phyloP scores from a whole-genome alignment of 2,329 filamentous ascomycete species.

The Sclerotinia borealis region DNA sequence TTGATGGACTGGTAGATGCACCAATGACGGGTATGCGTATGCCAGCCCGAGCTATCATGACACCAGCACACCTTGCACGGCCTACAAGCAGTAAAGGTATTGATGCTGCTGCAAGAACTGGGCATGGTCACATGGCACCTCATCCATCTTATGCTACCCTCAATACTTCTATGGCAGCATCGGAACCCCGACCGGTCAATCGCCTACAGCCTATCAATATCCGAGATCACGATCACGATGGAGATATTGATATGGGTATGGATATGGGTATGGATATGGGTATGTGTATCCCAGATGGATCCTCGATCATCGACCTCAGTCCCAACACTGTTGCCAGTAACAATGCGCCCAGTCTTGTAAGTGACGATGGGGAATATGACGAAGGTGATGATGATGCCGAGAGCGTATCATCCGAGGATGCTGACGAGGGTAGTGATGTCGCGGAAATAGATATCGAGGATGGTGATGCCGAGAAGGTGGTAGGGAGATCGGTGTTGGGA shows the following conservation, averaged over 20 bases:
- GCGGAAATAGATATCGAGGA: slow-evolving; percentile 58
- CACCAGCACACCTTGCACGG: slow-evolving; percentile 43
- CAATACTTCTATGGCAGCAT: slow-evolving; percentile 22
- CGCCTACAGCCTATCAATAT: slow-evolving; percentile 15
- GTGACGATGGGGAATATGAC: slow-evolving; percentile 74
- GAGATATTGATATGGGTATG: slow-evolving; percentile 38
- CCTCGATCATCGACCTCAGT: slow-evolving; percentile 58
- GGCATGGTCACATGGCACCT: slow-evolving; percentile 37
- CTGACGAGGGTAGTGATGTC: slow-evolving; percentile 55
- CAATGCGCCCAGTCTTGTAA: slow-evolving; percentile 72
- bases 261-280: slow-evolving; percentile 36
- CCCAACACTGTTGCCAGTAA: slow-evolving; percentile 66
- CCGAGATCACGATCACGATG: slow-evolving; percentile 19
- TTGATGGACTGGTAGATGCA: slow-evolving; percentile 34
- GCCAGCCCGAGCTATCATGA: slow-evolving; percentile 51
- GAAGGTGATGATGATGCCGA: slow-evolving; percentile 60
- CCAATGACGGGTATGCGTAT: slow-evolving; percentile 44
- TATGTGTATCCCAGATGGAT: slow-evolving; percentile 36
- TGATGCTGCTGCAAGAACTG: slow-evolving; percentile 31
- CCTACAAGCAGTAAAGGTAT: slow-evolving; percentile 54
- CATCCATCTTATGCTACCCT: slow-evolving; percentile 33
- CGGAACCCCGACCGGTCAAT: slow-evolving; percentile 15
- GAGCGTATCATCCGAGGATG: slow-evolving; percentile 39
- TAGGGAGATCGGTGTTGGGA: slow-evolving; percentile 24
- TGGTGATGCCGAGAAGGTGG: slow-evolving; percentile 32